A percentile compares a stretch with the other conserved stretches of the same genome.
Evolutionary conservation across 495 filamentous ascomycete species (phyloP).

Genomic region (Aspergillus haitiensis): DNA sequence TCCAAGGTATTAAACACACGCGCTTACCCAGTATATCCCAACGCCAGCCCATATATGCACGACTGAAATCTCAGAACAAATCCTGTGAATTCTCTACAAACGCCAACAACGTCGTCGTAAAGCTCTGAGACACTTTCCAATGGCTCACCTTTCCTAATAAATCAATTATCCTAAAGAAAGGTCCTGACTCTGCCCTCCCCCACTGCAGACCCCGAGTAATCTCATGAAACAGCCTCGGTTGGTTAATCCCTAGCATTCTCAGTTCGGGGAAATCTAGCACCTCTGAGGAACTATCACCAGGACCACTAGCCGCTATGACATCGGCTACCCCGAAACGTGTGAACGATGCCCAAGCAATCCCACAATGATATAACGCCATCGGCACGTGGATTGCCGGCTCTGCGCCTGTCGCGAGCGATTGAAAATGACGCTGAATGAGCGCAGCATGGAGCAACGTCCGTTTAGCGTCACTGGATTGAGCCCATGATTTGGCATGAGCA

Average conservation of each 20-base stretch:
- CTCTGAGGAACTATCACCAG: neutral
- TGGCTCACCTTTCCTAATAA: neutral
- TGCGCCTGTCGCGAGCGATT: constrained; percentile 17
- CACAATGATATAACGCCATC: constrained; percentile 24
- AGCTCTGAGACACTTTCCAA: neutral
- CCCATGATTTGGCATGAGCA: constrained; percentile 19
- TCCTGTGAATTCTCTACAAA: neutral
- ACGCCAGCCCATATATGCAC: neutral
- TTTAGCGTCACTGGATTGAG: constrained; percentile 15
- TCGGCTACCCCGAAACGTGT: neutral
- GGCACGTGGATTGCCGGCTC: constrained; percentile 28
- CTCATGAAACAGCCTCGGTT: neutral
- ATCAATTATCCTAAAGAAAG: constrained; percentile 1
- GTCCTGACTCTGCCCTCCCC: constrained; percentile 2
- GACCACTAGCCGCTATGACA: no score
- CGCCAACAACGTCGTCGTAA: neutral
- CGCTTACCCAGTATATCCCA: no score
- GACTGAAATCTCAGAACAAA: neutral
- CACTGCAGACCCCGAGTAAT: neutral
- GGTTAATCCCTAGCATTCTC: neutral
- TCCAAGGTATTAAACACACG: no score
- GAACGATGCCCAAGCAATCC: constrained; percentile 21
- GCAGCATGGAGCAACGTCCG: constrained; percentile 24
- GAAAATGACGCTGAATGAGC: constrained; percentile 23
- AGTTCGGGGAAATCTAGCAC: neutral